Base-by-base conservation (phyloP, 371 early-diverging fungal species). In the Paramicrosporidium saccamoebae region DNA sequence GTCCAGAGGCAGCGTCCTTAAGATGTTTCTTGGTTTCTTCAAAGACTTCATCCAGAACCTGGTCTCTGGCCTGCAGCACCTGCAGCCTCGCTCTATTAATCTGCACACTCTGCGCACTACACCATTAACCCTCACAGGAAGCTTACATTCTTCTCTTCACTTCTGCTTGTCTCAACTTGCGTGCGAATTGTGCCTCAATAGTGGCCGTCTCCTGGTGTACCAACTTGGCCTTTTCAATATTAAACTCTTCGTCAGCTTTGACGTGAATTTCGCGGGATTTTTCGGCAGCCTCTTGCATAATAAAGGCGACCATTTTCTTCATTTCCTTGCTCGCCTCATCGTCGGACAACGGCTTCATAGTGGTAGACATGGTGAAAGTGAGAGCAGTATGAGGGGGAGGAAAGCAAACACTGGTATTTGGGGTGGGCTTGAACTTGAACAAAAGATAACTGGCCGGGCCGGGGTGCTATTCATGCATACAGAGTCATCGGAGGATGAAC, bases 211-310 rank as follows among this genome's bases (percentile, higher is more conserved):
- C 33, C 22, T 22, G 23, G 24, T 4, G 27, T 26, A 21, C 30
- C 4, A 29, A 17, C 18, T 41, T 37, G 48, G 69, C 74, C 63
- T 82, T 81, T 48, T 88, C 90, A 49, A 90, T 90, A 47, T 84
- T 86, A 61, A 86, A 86, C 37, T 90, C 92, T 40, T 90, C 92
- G 47, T 79, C 77, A 22, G 88, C 92, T 62, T 88, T 90, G 49
- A 84, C 77, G 48, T 81, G 75, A 41, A 88, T 81, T 44, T 92
- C 94, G 23, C 78, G 57, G 12, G 88, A 86, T 50, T 92, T 92
- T 42, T 92, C 92, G 12, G 71, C 42, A 8, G 94, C 92, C 46
- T 92, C 94, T 46, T 88, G 86, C 42, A 68, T 73, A 52, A 92
- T 88, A 51, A 92, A 92, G 16, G 71, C 63, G 27, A 73, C 79